Conservation (phyloP, 2,329 filamentous ascomycete genomes). For the Diaporthe caulivora region DNA sequence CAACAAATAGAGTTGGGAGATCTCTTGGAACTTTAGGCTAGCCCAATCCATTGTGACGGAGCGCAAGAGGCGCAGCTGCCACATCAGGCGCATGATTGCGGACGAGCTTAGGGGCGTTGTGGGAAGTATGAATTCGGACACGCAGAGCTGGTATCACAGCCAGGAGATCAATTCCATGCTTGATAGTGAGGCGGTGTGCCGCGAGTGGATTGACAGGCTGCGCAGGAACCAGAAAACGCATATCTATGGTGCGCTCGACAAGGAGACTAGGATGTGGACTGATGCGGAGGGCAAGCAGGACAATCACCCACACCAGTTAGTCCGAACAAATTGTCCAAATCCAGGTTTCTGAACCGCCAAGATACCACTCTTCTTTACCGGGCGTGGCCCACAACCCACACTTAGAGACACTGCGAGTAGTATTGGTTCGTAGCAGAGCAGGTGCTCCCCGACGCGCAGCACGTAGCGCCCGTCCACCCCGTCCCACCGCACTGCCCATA, state of each 20-base stretch:
- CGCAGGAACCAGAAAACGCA: constrained; percentile 73
- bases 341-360: no score
- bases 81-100: constrained; percentile 82
- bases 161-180: constrained; percentile 84
- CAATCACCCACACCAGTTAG: no score
- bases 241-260: constrained; percentile 65
- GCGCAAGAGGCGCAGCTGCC: constrained; percentile 76
- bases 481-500: constrained; percentile 42
- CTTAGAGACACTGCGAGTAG: constrained; percentile 43
- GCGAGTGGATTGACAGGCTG: constrained; percentile 68
- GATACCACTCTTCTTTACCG: no score
- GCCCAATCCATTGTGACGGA: constrained; percentile 69
- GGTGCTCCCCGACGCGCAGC: constrained; percentile 40
- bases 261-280: constrained; percentile 72
- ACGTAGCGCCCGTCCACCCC: constrained; percentile 41
- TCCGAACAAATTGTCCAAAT: fast-evolving
- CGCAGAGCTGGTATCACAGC: constrained; percentile 82
- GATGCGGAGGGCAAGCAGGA: constrained; percentile 63
- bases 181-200: constrained; percentile 72
- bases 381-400: fast-evolving
- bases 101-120: constrained; percentile 78
- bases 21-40: background rate
- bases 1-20: no score
- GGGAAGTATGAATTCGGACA: constrained; percentile 85
- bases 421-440: constrained; percentile 43